These are phyloP conservation scores for Orbilia quercus DNA, from an alignment of 2,329 filamentous ascomycete species.

Conservation along the genomic window DNA sequence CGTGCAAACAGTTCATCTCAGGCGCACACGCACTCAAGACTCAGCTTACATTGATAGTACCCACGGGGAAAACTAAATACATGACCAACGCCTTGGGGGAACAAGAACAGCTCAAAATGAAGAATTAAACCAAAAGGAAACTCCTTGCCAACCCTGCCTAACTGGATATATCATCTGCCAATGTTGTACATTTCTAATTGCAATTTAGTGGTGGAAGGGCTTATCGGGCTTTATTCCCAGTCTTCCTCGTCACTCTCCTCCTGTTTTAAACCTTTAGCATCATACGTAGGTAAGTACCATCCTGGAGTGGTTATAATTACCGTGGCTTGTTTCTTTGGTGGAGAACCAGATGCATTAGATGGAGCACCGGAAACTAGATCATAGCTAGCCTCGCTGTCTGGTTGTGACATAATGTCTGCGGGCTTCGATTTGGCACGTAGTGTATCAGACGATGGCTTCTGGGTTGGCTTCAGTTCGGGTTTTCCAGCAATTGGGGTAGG, in stretches of 20 bases:
- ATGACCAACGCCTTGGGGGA: constrained; percentile 47
- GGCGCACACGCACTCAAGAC: constrained; percentile 5
- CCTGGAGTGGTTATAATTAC: constrained; percentile 62
- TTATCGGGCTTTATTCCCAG: constrained; percentile 71
- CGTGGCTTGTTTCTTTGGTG: constrained; percentile 66
- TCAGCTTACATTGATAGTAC: constrained; percentile 34
- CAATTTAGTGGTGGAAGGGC: background rate
- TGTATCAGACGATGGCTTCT: constrained; percentile 64
- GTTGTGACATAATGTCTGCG: constrained; percentile 87
- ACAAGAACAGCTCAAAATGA: background rate
- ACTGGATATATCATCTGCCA: constrained; percentile 29
- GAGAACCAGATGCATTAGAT: constrained; percentile 79
- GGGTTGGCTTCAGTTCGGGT: constrained; percentile 61
- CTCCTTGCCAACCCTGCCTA: constrained; percentile 35
- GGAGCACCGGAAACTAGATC: constrained; percentile 86
- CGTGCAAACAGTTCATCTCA: constrained; percentile 36
- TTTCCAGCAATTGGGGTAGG: constrained; percentile 59
- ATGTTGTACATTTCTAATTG: constrained; percentile 43
- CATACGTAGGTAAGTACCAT: background rate
- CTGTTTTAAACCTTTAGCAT: constrained; percentile 66
- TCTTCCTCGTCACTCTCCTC: constrained; percentile 73
- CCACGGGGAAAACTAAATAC: constrained; percentile 21
- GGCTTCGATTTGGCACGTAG: constrained; percentile 69
- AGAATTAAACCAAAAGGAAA: constrained; percentile 31
- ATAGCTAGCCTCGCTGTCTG: constrained; percentile 95